A percentile compares a stretch with the other conserved stretches of the same genome.
phyloP scores from a whole-genome alignment of 2,329 filamentous ascomycete genomes.

The Fusarium mexicanum region DNA sequence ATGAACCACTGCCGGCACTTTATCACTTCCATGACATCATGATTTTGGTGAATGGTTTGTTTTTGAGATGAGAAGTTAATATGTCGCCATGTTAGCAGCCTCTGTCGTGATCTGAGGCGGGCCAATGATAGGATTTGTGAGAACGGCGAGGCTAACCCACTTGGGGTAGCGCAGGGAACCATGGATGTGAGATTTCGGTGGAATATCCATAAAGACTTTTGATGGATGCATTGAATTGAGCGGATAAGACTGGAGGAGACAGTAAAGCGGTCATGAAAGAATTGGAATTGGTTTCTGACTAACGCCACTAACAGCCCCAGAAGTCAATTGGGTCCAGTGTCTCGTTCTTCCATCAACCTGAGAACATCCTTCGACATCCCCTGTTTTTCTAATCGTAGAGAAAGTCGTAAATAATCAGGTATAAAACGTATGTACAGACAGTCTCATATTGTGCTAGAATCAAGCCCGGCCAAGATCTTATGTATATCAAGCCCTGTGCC shows the following conservation, averaged over 20 bases:
- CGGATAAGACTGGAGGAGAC: accelerated
- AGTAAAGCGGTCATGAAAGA: no score
- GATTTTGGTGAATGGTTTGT: background rate
- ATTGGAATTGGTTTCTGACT: accelerated
- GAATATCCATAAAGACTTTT: accelerated
- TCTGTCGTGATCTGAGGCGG: constrained; percentile 5
- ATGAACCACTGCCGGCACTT: background rate
- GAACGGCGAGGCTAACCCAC: background rate
- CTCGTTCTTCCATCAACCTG: background rate
- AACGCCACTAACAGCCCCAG: no score
- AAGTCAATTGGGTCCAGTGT: accelerated
- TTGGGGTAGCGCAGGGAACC: background rate
- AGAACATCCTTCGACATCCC: accelerated
- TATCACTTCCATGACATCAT: constrained; percentile 8
- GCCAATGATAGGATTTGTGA: constrained; percentile 7
- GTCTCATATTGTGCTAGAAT: accelerated
- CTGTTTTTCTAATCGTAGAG: background rate
- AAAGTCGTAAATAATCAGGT: accelerated
- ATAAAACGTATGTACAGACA: accelerated
- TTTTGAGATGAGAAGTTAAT: background rate
- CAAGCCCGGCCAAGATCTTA: accelerated
- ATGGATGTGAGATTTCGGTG: background rate
- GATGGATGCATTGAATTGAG: background rate
- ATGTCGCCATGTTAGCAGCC: constrained; percentile 25
- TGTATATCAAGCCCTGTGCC: accelerated